These are phyloP conservation scores for Elsinoe ampelina DNA, from an alignment of 2,329 filamentous ascomycete species.

Conservation along the genomic window DNA sequence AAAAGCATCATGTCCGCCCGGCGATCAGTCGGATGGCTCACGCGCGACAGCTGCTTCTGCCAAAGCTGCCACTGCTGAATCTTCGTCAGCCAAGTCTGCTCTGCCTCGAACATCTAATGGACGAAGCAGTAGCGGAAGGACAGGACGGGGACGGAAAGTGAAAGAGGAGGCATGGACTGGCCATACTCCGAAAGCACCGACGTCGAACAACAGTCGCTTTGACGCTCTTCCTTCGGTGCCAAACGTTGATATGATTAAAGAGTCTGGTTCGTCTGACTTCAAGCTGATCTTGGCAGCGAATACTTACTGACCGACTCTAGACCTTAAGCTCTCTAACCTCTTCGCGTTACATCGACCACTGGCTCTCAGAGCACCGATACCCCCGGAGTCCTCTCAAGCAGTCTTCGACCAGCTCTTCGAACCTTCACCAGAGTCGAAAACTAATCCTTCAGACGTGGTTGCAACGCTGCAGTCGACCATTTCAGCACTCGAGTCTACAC, in stretches of 20 bases:
- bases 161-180: conserved; percentile 17
- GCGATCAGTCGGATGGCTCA: conserved; percentile 21
- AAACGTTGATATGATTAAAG: conserved; percentile 61
- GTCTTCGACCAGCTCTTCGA: conserved; percentile 80
- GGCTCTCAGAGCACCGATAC: conserved; percentile 74
- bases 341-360: conserved; percentile 95
- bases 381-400: conserved; percentile 59
- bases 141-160: conserved; percentile 14
- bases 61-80: conserved; percentile 24
- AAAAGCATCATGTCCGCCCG: conserved; percentile 41
- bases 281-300: background rate
- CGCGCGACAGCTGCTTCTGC: conserved; percentile 15
- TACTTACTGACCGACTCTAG: conserved; percentile 39
- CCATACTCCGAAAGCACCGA: conserved; percentile 4
- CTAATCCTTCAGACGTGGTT: conserved; percentile 32
- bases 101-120: conserved; percentile 8
- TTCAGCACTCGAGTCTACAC: conserved; percentile 27
- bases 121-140: conserved; percentile 12
- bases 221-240: conserved; percentile 63
- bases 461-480: conserved; percentile 37
- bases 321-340: conserved; percentile 81
- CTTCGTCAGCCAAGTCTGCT: conserved; percentile 16
- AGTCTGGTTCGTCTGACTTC: conserved; percentile 17
- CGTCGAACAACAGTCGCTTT: conserved; percentile 33
- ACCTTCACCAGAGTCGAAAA: conserved; percentile 33